These are phyloP conservation scores for Arthrobotrys musiformis DNA, from an alignment of 2,329 filamentous ascomycete genomes.

Conservation along the genomic window DNA sequence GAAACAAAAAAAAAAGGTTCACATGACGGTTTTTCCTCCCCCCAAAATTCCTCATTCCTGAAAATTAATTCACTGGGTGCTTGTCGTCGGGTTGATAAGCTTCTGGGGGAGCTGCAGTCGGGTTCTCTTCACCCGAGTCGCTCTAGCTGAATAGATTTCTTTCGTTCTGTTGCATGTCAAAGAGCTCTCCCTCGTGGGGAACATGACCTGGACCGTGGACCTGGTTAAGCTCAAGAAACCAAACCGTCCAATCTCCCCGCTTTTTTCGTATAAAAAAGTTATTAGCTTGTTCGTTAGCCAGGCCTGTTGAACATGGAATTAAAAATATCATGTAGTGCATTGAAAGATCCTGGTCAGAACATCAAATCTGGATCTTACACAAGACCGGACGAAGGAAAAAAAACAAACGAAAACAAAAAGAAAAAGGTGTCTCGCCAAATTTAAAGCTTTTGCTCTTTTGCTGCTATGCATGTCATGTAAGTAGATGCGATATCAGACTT, in stretches of 20 bases:
- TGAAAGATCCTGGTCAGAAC: constrained; percentile 26
- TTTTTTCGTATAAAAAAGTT: constrained; percentile 10
- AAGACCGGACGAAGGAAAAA: background rate
- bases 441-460: background rate
- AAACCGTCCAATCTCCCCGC: constrained; percentile 23
- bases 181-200: constrained; percentile 13
- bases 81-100: constrained; percentile 46
- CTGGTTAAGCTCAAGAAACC: constrained; percentile 14
- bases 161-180: too few relatives aligned
- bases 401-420: too few relatives aligned
- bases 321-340: constrained; percentile 40
- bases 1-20: constrained; percentile 15
- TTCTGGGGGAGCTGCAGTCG: constrained; percentile 11
- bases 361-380: constrained; percentile 14
- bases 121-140: constrained; percentile 13
- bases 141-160: constrained; percentile 8
- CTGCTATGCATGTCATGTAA: too few relatives aligned
- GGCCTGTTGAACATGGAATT: background rate
- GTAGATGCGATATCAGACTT: constrained; percentile 24
- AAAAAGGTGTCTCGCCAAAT: background rate
- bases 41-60: background rate
- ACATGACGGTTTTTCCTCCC: constrained; percentile 26
- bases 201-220: constrained; percentile 4
- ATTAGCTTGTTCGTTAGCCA: background rate
- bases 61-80: constrained; percentile 2